Base-by-base conservation (phyloP, 106 monocot genomes). In the Triglochin maritima region DNA sequence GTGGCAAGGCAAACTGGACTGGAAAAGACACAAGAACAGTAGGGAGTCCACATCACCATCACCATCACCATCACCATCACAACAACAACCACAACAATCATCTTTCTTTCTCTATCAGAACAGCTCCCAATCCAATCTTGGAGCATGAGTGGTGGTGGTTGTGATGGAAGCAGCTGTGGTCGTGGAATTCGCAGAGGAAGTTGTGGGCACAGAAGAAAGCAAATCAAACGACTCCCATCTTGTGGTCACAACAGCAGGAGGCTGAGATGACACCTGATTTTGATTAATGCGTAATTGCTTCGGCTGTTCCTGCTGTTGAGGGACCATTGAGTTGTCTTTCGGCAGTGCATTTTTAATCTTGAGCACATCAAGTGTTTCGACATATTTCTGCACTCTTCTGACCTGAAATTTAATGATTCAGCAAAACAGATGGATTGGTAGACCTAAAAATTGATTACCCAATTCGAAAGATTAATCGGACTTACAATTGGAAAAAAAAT, bases 381-480 rank as follows among this genome's bases (percentile, higher is more conserved):
- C 85, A 15, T 83, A 88, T 71, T 88, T 87, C 74, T 95, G 90
- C 47, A 95, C 85, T 76, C 87, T 77, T 68, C 60, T 79, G 45
- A 85, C 84, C 93, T 93, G 73, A 48, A 82, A 60, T 16, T 11
- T 62, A 43, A 29, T 16, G 49, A 41, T 10, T n/a, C 41, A 44
- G 10, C 3, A 4, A 5, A 41, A 29, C 14, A 4, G 17, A 59
- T 15, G 13, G 49, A 64, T 49, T 8, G 6, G 5, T 45, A 48
- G 13, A 9, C 49, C 14, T 64, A 48, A 16, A 16, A 29, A 3
- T 10, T 46, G 53, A 5, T 5, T 0, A 61, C 54, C 17, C 57
- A 43, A 60, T 49, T 3, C 29, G 29, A 0, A 29, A 1, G 29
- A 29, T 55, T 8, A 4, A 55, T 55, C 29, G 4, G 4, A 29